Percentiles rank a stretch among this genome's conserved stretches.
These are phyloP conservation scores for Coemansia erecta DNA, from an alignment of 192 early-diverging fungal genomes.

Conservation along the genomic window DNA sequence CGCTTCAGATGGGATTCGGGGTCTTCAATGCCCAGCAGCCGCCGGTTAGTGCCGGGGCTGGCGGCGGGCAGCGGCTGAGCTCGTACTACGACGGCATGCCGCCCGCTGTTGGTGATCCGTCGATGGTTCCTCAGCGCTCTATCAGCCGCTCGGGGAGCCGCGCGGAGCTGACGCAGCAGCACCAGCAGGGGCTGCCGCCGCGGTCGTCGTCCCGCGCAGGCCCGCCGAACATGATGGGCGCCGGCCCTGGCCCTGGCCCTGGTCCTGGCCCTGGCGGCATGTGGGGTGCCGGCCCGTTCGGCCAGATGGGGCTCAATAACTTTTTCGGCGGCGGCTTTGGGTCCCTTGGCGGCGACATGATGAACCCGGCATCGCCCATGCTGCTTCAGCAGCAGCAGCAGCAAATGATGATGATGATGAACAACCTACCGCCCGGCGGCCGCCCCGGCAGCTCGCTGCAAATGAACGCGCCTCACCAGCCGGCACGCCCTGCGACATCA, in stretches of 20 bases:
- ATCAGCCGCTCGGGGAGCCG: conserved; percentile 45
- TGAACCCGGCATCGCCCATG: conserved; percentile 25
- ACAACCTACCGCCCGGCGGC: conserved; percentile 9
- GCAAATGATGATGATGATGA: conserved; percentile 10
- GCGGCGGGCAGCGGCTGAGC: conserved; percentile 27
- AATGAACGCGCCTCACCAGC: conserved; percentile 15
- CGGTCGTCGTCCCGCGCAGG: conserved; percentile 41
- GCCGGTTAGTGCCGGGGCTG: conserved; percentile 13
- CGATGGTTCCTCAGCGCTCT: conserved; percentile 20
- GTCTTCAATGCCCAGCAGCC: conserved; percentile 17
- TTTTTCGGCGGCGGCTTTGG: conserved; percentile 51
- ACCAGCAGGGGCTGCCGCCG: conserved; percentile 18
- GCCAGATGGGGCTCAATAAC: conserved; percentile 26
- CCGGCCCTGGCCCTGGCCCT: conserved; percentile 1
- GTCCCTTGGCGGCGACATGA: conserved; percentile 33
- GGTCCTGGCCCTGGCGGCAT: conserved; percentile 16
- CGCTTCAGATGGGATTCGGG: conserved; percentile 6
- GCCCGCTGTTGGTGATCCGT: conserved; percentile 15
- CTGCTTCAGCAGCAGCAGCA: conserved; percentile 29
- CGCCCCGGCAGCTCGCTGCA: conserved; percentile 50
- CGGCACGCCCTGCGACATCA: conserved; percentile 36
- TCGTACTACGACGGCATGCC: conserved; percentile 42
- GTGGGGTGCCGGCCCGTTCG: conserved; percentile 26
- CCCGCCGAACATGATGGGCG: neutral
- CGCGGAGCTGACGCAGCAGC: conserved; percentile 27